Conservation (phyloP, 306 rosid species). For the Cicer pinnatifidum region DNA sequence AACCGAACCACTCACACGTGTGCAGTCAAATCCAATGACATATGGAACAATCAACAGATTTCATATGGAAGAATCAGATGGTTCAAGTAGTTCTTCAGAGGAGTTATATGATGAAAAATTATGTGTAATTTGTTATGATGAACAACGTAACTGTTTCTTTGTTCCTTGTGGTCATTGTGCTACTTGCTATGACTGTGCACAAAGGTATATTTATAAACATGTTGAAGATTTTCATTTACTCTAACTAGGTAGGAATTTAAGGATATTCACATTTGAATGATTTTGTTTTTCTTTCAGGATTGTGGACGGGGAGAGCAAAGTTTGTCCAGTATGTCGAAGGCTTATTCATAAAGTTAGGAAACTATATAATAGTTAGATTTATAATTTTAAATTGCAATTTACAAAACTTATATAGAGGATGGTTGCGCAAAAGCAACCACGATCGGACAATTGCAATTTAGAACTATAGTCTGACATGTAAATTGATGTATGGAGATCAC, state of each 20-base stretch:
- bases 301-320: constrained; percentile 63
- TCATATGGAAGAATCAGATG: constrained; percentile 58
- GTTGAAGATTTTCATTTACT: neutral
- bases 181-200: constrained; percentile 77
- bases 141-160: constrained; percentile 72
- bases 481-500: constrained; percentile 2
- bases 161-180: constrained; percentile 87
- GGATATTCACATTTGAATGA: neutral
- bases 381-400: neutral
- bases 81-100: constrained; percentile 60
- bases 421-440: neutral
- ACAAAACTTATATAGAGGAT: neutral
- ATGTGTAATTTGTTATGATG: constrained; percentile 73
- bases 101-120: constrained; percentile 74
- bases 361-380: constrained; percentile 50
- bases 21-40: constrained; percentile 42
- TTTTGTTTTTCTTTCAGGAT: constrained; percentile 58
- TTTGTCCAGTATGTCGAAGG: constrained; percentile 77
- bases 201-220: constrained; percentile 49
- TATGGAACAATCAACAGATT: constrained; percentile 54
- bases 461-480: constrained; percentile 11
- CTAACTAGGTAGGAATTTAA: neutral
- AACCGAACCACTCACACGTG: constrained; percentile 55
- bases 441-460: neutral
- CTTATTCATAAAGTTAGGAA: constrained; percentile 61